Conservation (phyloP, 2,329 filamentous ascomycete genomes). For the Arthrinium phaeospermum region DNA sequence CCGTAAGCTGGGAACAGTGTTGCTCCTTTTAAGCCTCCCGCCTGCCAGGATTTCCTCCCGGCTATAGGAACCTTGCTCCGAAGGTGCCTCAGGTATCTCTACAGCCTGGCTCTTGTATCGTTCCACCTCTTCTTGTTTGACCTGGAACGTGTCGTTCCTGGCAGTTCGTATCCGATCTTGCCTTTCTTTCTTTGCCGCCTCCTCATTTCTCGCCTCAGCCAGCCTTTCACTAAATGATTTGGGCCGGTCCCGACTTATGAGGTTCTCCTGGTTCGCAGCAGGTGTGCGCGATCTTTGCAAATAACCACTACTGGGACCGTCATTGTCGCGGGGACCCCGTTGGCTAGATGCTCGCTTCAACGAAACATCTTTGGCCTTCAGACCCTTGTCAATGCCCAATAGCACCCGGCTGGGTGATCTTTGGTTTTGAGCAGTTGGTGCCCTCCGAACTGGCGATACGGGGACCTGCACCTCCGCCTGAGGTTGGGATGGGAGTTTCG, state of each 20-base stretch:
- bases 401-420: conserved; percentile 80
- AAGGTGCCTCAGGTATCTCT: conserved; percentile 56
- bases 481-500: conserved; percentile 34
- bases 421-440: conserved; percentile 56
- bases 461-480: conserved; percentile 71
- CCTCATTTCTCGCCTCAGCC: conserved; percentile 68
- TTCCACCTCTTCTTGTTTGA: conserved; percentile 64
- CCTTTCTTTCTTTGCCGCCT: conserved; percentile 55
- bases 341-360: conserved; percentile 72
- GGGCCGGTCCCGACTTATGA: conserved; percentile 45
- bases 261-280: conserved; percentile 34
- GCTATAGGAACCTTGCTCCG: conserved; percentile 59
- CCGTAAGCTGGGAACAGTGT: conserved; percentile 45
- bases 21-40: conserved; percentile 48
- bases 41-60: conserved; percentile 66
- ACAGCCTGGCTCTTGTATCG: conserved; percentile 63
- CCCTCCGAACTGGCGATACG: conserved; percentile 70
- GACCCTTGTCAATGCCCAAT: conserved; percentile 88
- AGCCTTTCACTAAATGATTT: conserved; percentile 85
- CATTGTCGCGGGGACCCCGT: conserved; percentile 41
- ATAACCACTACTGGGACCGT: conserved; percentile 43
- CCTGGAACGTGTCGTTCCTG: conserved; percentile 62
- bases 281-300: conserved; percentile 52
- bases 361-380: conserved; percentile 81
- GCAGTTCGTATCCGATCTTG: conserved; percentile 58